Percentiles rank a stretch among this genome's conserved stretches.
phyloP scores from a whole-genome alignment of 495 filamentous ascomycete genomes.

The Hypoxylon lenormandii region DNA sequence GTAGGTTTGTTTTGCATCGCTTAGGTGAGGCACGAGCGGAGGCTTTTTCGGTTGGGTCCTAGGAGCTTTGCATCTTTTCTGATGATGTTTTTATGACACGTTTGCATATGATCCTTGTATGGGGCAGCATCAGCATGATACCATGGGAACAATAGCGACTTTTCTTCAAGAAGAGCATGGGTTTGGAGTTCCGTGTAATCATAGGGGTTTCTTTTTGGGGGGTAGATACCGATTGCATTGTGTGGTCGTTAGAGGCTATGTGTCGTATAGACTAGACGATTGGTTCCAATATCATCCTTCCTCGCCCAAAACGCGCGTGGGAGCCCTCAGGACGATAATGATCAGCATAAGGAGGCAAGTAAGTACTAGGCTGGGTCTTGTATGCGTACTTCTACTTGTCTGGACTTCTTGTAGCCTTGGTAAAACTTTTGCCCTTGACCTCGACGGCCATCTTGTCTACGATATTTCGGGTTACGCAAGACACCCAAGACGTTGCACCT shows the following conservation, averaged over 20 bases:
- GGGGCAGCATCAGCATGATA: slow-evolving; percentile 34
- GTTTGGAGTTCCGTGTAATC: slow-evolving; percentile 28
- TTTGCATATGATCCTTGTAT: slow-evolving; percentile 31
- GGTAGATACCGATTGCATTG: not conserved
- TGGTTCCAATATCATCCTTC: not conserved
- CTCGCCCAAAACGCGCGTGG: too few relatives aligned
- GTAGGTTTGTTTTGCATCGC: not conserved
- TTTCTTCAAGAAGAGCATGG: slow-evolving; percentile 25
- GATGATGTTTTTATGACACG: not conserved
- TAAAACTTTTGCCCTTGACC: slow-evolving; percentile 64
- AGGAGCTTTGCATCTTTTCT: not conserved
- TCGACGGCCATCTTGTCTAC: slow-evolving; percentile 64
- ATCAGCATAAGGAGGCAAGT: too few relatives aligned
- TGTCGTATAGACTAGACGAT: slow-evolving; percentile 2
- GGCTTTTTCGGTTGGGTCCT: not conserved
- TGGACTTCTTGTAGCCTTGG: too few relatives aligned
- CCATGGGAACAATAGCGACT: slow-evolving; percentile 36
- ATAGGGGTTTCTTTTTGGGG: slow-evolving; percentile 4
- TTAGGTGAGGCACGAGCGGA: not conserved
- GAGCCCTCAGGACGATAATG: slow-evolving; percentile 20
- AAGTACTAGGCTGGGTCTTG: too few relatives aligned
- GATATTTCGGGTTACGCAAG: slow-evolving; percentile 62
- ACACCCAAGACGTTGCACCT: slow-evolving; percentile 64
- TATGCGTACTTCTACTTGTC: too few relatives aligned
- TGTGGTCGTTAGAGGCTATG: slow-evolving; percentile 1